Percentiles rank a stretch among this genome's conserved stretches.
phyloP scores from a whole-genome alignment of 352 stramenopile species.

The Peronospora farinosa region DNA sequence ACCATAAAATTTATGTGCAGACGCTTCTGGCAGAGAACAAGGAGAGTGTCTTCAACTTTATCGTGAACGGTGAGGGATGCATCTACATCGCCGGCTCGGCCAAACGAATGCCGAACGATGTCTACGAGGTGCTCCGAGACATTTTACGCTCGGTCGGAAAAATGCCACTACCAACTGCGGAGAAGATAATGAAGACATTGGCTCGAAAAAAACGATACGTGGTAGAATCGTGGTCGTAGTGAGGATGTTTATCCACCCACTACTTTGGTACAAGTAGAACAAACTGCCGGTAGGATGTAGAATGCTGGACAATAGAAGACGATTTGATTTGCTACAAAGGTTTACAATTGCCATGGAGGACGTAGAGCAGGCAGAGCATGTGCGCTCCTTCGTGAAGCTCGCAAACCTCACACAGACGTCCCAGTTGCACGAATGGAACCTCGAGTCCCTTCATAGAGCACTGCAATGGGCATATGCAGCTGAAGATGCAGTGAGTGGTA shows the following conservation, averaged over 20 bases:
- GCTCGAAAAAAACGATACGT: conserved; percentile 76
- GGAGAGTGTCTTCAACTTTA: conserved; percentile 55
- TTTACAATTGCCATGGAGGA: conserved; percentile 2
- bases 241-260: not conserved
- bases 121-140: conserved; percentile 85
- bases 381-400: conserved; percentile 40
- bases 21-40: conserved; percentile 81
- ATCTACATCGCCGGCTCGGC: conserved; percentile 86
- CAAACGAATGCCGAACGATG: conserved; percentile 89
- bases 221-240: conserved; percentile 80
- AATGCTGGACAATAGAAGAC: not conserved
- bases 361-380: conserved; percentile 21
- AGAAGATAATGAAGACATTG: conserved; percentile 69
- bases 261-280: not conserved
- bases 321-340: conserved; percentile 12
- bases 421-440: conserved; percentile 46
- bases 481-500: conserved; percentile 20
- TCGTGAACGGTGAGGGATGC: conserved; percentile 53
- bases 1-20: conserved; percentile 90
- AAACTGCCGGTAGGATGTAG: not conserved
- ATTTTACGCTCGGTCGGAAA: conserved; percentile 75
- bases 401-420: conserved; percentile 44
- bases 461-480: conserved; percentile 36
- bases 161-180: conserved; percentile 53
- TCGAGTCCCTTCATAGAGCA: conserved; percentile 37